These are phyloP conservation scores for Penicillium fuscoglaucum DNA, from an alignment of 2,329 filamentous ascomycete genomes.

Conservation along the genomic window DNA sequence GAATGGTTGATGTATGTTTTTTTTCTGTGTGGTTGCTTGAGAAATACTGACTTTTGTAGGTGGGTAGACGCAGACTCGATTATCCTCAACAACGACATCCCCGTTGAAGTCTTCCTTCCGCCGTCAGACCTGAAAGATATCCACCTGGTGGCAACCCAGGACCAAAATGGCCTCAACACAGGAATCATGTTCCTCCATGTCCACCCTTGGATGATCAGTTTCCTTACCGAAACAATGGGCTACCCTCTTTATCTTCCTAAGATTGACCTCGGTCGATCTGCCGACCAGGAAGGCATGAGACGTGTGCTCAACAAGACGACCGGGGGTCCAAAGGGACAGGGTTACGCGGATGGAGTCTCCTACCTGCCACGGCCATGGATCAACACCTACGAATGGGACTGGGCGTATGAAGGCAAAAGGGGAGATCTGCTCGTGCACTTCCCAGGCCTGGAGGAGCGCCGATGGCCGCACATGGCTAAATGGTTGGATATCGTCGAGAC, in stretches of 20 bases:
- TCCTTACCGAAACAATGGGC: slow-evolving; percentile 31
- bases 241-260: slow-evolving; percentile 27
- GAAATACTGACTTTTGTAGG: slow-evolving; percentile 14
- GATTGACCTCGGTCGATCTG: slow-evolving; percentile 19
- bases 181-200: slow-evolving; percentile 39
- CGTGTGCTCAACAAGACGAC: slow-evolving; percentile 22
- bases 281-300: slow-evolving; percentile 27
- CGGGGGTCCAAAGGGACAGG: slow-evolving; percentile 16
- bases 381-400: slow-evolving; percentile 30
- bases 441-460: slow-evolving; percentile 27
- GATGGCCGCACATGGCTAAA: slow-evolving; percentile 28
- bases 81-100: slow-evolving; percentile 37
- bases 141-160: slow-evolving; percentile 34
- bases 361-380: slow-evolving; percentile 31
- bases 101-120: slow-evolving; percentile 36
- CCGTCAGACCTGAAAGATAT: slow-evolving; percentile 30
- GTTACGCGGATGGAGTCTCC: slow-evolving; percentile 18
- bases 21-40: background rate
- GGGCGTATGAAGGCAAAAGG: slow-evolving; percentile 27
- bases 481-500: slow-evolving; percentile 29
- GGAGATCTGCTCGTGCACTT: slow-evolving; percentile 36
- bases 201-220: slow-evolving; percentile 34
- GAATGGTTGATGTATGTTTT: slow-evolving; percentile 40
- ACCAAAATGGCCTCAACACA: slow-evolving; percentile 38
- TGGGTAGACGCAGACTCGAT: slow-evolving; percentile 39